Base-by-base conservation (phyloP, 495 filamentous ascomycete genomes). In the Xylaria acuta region DNA sequence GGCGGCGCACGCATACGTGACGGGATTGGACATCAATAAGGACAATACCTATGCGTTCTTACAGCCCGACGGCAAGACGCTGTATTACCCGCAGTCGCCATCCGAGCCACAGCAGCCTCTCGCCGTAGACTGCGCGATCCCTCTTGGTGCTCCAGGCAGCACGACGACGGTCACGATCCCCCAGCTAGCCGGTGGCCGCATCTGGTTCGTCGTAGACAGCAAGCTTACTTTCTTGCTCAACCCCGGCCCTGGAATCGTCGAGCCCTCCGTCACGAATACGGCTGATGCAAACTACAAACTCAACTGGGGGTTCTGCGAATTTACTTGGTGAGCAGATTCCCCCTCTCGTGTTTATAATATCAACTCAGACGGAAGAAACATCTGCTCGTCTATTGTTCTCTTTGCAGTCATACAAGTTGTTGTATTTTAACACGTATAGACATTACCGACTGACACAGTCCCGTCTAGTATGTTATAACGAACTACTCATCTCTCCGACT, bases 251-350 rank as follows among this genome's bases (percentile, higher is more conserved):
- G 90, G 86, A 0, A 83, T 94, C 5, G 92, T 93, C 30, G 92
- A 93, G 78, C 92, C 92, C 0, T 88, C 87, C 7, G 87, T 90
- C 14, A 90, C 88, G 18, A 94, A 93, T 75, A 78, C 84, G 0
- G 80, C 84, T 0, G 92, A 94, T 76, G 81, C 88, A 0, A 94
- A 93, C 75, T 89, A 90, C 76, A 84, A 87, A 38, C 79, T 88
- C 38, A 74, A 78, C 59, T 94, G 92, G 90, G 86, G 83, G 40
- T 94, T 94, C 75, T 86, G 84, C 80, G 92, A 94, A 77, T 92
- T 94, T 78, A 94, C 92, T 3, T 92, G 70, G 70, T 72, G 34
- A 51, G 70, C 47, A 34, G 16, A 43, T 14, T 30, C 34, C 58
- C 5, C 27, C 25, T 49, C 32, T 27, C 9, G 34, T 18, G 2